These are phyloP conservation scores for Amborella trichopoda DNA, from an alignment of 164 flowering plant genomes.

Conservation along the genomic window DNA sequence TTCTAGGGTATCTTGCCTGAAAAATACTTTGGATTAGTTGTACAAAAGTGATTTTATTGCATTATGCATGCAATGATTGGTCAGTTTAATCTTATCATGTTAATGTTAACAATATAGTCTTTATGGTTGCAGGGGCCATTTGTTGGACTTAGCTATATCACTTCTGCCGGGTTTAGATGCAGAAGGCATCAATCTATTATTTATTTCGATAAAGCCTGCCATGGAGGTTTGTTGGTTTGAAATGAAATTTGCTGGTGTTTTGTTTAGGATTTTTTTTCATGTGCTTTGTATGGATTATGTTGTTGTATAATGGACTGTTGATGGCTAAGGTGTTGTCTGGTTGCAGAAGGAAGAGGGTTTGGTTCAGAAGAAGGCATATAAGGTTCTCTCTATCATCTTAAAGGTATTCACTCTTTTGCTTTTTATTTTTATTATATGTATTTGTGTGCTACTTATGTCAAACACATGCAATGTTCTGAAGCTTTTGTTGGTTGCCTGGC, in stretches of 20 bases:
- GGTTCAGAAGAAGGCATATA: slow-evolving; percentile 92
- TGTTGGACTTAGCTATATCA: slow-evolving; percentile 69
- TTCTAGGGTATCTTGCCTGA: no score
- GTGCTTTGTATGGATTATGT: no score
- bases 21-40: no score
- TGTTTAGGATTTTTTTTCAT: slow-evolving; percentile 1
- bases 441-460: background rate
- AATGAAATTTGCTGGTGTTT: no score
- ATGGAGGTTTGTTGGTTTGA: slow-evolving; percentile 68
- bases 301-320: no score
- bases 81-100: no score
- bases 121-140: slow-evolving; percentile 61
- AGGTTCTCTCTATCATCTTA: slow-evolving; percentile 68
- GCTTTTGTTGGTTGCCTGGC: no score
- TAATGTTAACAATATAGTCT: no score
- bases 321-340: slow-evolving; percentile 4
- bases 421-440: background rate
- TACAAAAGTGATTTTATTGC: no score
- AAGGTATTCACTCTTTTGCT: slow-evolving; percentile 30
- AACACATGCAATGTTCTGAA: background rate
- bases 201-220: slow-evolving; percentile 45
- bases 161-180: slow-evolving; percentile 66
- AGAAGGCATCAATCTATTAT: slow-evolving; percentile 41
- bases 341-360: slow-evolving; percentile 65
- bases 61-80: no score